These are phyloP conservation scores for Linnemannia exigua DNA, from an alignment of 192 early-diverging fungal genomes.

Conservation along the genomic window DNA sequence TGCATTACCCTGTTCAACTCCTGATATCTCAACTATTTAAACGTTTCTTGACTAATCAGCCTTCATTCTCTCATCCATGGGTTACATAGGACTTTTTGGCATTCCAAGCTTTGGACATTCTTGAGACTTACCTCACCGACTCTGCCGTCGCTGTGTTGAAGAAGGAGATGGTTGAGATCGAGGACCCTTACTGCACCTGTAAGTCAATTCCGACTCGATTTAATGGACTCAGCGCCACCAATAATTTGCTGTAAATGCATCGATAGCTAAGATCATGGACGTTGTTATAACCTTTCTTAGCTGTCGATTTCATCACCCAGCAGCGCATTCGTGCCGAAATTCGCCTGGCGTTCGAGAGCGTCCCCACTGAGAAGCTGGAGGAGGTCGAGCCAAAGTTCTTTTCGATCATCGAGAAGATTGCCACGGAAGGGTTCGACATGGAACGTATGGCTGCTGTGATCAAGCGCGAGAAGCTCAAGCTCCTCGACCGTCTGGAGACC, in stretches of 20 bases:
- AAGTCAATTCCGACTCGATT: not conserved
- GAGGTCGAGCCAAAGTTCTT: slow-evolving; percentile 62
- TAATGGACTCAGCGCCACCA: not conserved
- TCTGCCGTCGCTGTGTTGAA: slow-evolving; percentile 68
- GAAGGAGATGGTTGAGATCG: slow-evolving; percentile 74
- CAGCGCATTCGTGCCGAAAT: slow-evolving; percentile 64
- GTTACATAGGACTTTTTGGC: slow-evolving; percentile 33
- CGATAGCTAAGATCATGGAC: not conserved
- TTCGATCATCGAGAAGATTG: slow-evolving; percentile 58
- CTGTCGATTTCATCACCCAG: slow-evolving; percentile 60
- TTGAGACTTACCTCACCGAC: slow-evolving; percentile 67
- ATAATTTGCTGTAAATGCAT: not conserved
- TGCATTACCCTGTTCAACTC: too few species aligned
- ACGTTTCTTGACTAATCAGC: slow-evolving; percentile 1
- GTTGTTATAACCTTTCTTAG: slow-evolving; percentile 12
- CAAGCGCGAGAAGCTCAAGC: slow-evolving; percentile 65
- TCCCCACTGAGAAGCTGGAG: slow-evolving; percentile 68
- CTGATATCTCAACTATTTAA: too few species aligned
- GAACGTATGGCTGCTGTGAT: slow-evolving; percentile 66
- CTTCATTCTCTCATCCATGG: slow-evolving; percentile 14
- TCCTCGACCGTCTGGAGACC: slow-evolving; percentile 45
- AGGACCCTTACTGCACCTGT: slow-evolving; percentile 73
- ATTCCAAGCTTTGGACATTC: slow-evolving; percentile 42
- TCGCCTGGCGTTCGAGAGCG: slow-evolving; percentile 61
- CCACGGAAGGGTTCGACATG: slow-evolving; percentile 70